Conservation (phyloP, 106 monocot genomes). For the Triglochin maritima region DNA sequence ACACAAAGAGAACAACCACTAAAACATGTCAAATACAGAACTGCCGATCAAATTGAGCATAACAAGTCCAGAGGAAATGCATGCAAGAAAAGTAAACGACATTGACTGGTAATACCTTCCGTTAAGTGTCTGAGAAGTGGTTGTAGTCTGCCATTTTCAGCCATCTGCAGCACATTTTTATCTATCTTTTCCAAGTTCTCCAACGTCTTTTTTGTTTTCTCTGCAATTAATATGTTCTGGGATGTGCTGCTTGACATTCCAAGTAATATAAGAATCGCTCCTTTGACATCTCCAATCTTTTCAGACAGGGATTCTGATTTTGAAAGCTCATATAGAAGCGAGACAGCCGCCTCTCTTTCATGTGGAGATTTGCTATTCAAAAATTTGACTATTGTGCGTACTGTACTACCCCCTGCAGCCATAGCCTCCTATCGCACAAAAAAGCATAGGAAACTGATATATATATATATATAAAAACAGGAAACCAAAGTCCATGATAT, state of each 20-base stretch:
- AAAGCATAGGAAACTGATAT: background rate
- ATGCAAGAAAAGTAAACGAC: background rate
- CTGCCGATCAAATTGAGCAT: background rate
- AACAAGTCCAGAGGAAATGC: background rate
- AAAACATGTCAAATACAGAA: background rate
- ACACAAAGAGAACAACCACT: background rate
- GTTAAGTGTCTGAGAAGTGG: slow-evolving; percentile 66
- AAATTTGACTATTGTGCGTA: slow-evolving; percentile 76
- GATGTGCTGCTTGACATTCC: slow-evolving; percentile 69
- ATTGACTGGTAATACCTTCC: slow-evolving; percentile 27
- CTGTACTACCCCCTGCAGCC: slow-evolving; percentile 38
- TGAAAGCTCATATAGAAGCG: slow-evolving; percentile 77
- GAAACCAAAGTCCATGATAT: background rate
- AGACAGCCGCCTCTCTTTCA: slow-evolving; percentile 69
- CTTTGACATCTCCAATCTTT: slow-evolving; percentile 74
- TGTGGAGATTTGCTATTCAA: slow-evolving; percentile 45
- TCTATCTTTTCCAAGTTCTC: slow-evolving; percentile 71
- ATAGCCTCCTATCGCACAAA: slow-evolving; percentile 45
- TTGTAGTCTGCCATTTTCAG: slow-evolving; percentile 81
- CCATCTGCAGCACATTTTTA: slow-evolving; percentile 86
- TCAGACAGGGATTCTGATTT: slow-evolving; percentile 59
- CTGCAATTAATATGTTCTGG: slow-evolving; percentile 38
- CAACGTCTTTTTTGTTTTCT: slow-evolving; percentile 61
- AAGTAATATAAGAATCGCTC: slow-evolving; percentile 78
- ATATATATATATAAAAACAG: background rate